Percentiles rank a stretch among this genome's conserved stretches.
These are phyloP conservation scores for Samsoniella hepiali DNA, from an alignment of 2,329 filamentous ascomycete genomes.

Conservation along the genomic window DNA sequence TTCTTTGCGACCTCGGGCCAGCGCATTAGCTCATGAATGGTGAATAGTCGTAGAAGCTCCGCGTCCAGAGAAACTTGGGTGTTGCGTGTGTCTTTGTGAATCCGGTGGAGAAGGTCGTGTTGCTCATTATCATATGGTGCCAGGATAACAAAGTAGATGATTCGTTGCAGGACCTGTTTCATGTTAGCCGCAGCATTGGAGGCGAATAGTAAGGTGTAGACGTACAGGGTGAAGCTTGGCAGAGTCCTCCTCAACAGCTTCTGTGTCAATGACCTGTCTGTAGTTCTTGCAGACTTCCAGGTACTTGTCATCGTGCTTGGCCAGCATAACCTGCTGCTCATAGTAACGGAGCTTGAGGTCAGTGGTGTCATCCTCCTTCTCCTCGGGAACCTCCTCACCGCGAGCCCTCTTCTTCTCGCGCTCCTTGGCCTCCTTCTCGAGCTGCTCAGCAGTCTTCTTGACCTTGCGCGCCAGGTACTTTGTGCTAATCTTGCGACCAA, in stretches of 20 bases:
- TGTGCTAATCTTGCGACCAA: conserved; percentile 96
- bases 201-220: conserved; percentile 18
- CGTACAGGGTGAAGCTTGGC: conserved; percentile 80
- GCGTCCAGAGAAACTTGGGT: conserved; percentile 74
- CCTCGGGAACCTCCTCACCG: conserved; percentile 74
- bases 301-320: conserved; percentile 97
- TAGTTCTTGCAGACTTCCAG: conserved; percentile 98
- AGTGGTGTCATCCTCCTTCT: conserved; percentile 83
- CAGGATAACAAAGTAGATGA: conserved; percentile 96
- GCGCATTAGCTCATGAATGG: conserved; percentile 93
- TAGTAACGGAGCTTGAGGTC: conserved; percentile 95
- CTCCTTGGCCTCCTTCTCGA: conserved; percentile 88
- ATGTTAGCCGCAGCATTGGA: conserved; percentile 21
- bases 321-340: conserved; percentile 92
- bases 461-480: conserved; percentile 85
- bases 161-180: conserved; percentile 76
- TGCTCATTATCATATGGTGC: conserved; percentile 98
- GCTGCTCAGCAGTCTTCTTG: conserved; percentile 83
- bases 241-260: conserved; percentile 87
- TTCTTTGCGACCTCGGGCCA: conserved; percentile 91
- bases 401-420: conserved; percentile 80
- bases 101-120: conserved; percentile 91
- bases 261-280: conserved; percentile 91
- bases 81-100: conserved; percentile 81
- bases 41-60: conserved; percentile 89